Conservation (phyloP, 805 yeast genomes). For the Ogataea methylovora region DNA sequence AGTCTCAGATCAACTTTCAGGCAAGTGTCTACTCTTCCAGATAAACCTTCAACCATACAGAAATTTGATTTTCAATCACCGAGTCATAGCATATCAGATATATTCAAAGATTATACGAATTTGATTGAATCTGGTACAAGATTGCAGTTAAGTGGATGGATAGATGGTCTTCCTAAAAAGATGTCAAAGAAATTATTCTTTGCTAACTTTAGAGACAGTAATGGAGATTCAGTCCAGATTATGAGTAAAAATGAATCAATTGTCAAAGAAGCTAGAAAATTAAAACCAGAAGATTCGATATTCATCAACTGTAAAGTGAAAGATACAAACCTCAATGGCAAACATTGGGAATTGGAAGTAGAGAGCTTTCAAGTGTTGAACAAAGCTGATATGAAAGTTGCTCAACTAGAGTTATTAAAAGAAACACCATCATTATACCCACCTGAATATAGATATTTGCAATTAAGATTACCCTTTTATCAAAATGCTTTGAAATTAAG, state of each 20-base stretch:
- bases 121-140: not conserved
- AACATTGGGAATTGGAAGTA: constrained; percentile 52
- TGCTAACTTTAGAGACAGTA: constrained; percentile 65
- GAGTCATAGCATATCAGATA: constrained; percentile 19
- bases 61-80: constrained; percentile 22
- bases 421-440: constrained; percentile 56
- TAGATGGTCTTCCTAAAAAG: constrained; percentile 65
- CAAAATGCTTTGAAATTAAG: constrained; percentile 52
- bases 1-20: no score
- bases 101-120: constrained; percentile 9
- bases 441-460: constrained; percentile 73
- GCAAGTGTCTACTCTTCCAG: no score
- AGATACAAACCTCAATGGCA: constrained; percentile 8
- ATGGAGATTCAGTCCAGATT: constrained; percentile 63
- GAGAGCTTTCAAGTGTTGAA: constrained; percentile 50
- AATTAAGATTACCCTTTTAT: constrained; percentile 53
- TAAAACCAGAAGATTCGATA: constrained; percentile 71
- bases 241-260: constrained; percentile 31
- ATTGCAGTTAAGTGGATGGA: constrained; percentile 68
- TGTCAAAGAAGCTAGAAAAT: constrained; percentile 30
- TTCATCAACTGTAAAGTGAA: constrained; percentile 51
- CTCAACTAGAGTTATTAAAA: constrained; percentile 59
- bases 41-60: constrained; percentile 9
- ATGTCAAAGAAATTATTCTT: constrained; percentile 60
- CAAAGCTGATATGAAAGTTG: constrained; percentile 44